Conservation (phyloP, 1,284 basidiomycete species). For the Tilletiaria anomala region DNA sequence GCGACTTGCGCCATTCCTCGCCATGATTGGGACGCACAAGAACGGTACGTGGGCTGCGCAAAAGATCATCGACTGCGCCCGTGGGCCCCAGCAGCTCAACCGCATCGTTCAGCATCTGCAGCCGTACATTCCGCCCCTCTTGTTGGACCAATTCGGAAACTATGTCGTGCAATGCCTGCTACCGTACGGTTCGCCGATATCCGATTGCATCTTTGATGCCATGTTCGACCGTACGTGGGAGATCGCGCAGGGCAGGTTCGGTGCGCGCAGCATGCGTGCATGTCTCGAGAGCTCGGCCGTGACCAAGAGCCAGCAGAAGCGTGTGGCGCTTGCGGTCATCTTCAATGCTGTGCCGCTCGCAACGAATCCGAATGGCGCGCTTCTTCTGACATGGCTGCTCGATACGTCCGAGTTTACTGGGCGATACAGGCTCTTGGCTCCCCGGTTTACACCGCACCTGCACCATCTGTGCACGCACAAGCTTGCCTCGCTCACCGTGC, state of each 20-base stretch:
- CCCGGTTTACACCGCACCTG: conserved; percentile 86
- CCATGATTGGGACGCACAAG: conserved; percentile 97
- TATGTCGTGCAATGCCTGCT: conserved; percentile 94
- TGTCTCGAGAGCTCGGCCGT: conserved; percentile 75
- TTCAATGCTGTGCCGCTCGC: conserved; percentile 94
- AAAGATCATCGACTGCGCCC: conserved; percentile 72
- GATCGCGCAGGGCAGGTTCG: conserved; percentile 86
- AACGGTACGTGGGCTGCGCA: conserved; percentile 99
- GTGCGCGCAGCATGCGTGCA: conserved; percentile 91
- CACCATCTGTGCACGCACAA: conserved; percentile 96
- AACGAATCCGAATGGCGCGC: conserved; percentile 89
- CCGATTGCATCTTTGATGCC: conserved; percentile 93
- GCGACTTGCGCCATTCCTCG: conserved; percentile 79
- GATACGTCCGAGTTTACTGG: conserved; percentile 86
- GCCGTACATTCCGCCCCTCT: conserved; percentile 79
- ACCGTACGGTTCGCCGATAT: conserved; percentile 71
- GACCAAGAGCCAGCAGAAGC: conserved; percentile 53
- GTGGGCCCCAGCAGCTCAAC: conserved; percentile 69
- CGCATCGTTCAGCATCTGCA: conserved; percentile 72
- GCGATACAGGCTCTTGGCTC: conserved; percentile 77
- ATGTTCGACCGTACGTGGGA: conserved; percentile 98
- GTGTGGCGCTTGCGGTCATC: conserved; percentile 82
- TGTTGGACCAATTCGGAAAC: conserved; percentile 93
- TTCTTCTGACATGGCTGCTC: conserved; percentile 88
- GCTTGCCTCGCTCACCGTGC: conserved; percentile 79